Conservation (phyloP, 176 grass and related monocot species). For the Juncus inflexus region DNA sequence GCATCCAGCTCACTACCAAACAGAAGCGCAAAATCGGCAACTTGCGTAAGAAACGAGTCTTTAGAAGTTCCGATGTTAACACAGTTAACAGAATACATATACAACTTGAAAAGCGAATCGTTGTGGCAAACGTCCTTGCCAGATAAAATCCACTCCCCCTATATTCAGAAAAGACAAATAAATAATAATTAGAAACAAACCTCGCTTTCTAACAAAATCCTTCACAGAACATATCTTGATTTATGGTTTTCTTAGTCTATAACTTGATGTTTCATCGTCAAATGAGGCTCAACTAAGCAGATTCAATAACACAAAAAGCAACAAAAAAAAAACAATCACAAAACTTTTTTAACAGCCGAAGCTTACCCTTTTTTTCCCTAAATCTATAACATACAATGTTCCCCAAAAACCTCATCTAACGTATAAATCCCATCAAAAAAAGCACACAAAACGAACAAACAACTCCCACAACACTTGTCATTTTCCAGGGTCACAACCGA, state of each 20-base stretch:
- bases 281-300: too few relatives aligned
- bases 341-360: too few relatives aligned
- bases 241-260: too few relatives aligned
- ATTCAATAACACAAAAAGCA: too few relatives aligned
- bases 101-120: constrained; percentile 54
- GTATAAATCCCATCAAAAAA: not conserved
- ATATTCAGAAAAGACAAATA: constrained; percentile 27
- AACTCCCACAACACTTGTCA: too few relatives aligned
- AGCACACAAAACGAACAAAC: not conserved
- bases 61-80: constrained; percentile 66
- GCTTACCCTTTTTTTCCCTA: too few relatives aligned
- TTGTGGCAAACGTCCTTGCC: constrained; percentile 48
- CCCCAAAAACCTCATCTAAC: not conserved
- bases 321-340: too few relatives aligned
- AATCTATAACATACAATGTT: too few relatives aligned
- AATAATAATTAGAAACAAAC: constrained; percentile 20
- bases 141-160: constrained; percentile 99
- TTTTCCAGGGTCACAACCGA: too few relatives aligned
- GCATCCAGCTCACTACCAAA: constrained; percentile 99
- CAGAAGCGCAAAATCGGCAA: constrained; percentile 83
- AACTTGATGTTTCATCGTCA: too few relatives aligned
- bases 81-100: constrained; percentile 91
- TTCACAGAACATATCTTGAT: too few relatives aligned
- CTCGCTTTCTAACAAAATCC: too few relatives aligned
- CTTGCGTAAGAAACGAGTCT: constrained; percentile 73